Evolutionary conservation across 2,329 filamentous ascomycete species (phyloP).

Genomic region (Onygenales sp.): DNA sequence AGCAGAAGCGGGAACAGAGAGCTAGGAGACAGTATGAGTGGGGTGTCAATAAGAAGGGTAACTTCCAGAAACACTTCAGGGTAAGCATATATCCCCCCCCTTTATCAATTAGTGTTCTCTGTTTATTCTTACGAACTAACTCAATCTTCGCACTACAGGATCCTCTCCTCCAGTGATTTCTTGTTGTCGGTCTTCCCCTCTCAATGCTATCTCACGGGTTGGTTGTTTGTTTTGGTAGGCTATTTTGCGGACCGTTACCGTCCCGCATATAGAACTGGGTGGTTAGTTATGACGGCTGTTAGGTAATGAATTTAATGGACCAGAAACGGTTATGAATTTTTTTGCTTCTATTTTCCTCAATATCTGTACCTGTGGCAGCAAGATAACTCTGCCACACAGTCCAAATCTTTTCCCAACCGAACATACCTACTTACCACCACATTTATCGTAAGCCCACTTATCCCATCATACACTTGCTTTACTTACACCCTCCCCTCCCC

Average conservation of each 20-base stretch:
- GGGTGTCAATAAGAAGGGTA: conserved; percentile 61
- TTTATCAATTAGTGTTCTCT: background rate
- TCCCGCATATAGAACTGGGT: too few species aligned
- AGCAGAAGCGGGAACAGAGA: conserved; percentile 55
- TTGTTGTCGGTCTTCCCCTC: background rate
- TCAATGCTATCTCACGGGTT: background rate
- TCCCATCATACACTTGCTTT: too few species aligned
- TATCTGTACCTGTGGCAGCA: too few species aligned
- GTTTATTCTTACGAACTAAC: conserved; percentile 12
- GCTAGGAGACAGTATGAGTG: conserved; percentile 56
- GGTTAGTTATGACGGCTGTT: too few species aligned
- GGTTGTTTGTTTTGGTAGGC: background rate
- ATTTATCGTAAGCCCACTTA: too few species aligned
- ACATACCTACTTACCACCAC: too few species aligned
- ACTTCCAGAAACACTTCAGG: conserved; percentile 69
- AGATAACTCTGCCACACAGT: too few species aligned
- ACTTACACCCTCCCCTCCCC: too few species aligned
- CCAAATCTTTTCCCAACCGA: too few species aligned
- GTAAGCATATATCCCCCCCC: conserved; percentile 30
- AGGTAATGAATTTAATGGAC: too few species aligned
- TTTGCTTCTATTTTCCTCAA: too few species aligned
- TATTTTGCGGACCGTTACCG: background rate
- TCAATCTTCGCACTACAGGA: conserved; percentile 27
- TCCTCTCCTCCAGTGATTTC: conserved; percentile 41
- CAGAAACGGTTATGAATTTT: too few species aligned